A percentile compares a stretch with the other conserved stretches of the same genome.
phyloP scores from a whole-genome alignment of 164 flowering plant genomes.

The Tetrastigma voinierianum region DNA sequence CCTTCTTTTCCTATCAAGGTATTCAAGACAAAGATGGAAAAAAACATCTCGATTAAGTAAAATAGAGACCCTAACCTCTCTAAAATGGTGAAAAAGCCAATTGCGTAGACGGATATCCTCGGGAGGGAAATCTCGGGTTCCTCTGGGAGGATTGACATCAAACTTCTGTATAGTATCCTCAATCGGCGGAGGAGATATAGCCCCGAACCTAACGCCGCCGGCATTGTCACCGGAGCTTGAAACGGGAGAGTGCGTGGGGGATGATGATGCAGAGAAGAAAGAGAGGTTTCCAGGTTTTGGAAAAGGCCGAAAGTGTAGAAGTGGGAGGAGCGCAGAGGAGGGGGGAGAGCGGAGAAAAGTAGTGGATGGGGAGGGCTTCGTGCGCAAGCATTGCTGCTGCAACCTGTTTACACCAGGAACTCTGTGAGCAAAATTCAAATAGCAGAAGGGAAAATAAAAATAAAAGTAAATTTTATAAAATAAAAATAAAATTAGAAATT shows the following conservation, averaged over 20 bases:
- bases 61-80: constrained; percentile 47
- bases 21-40: constrained; percentile 5
- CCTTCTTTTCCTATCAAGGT: neutral
- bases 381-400: too few relatives aligned
- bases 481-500: too few relatives aligned
- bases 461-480: too few relatives aligned
- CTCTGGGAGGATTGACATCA: constrained; percentile 94
- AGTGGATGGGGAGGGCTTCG: neutral
- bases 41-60: neutral
- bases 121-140: constrained; percentile 94
- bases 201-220: constrained; percentile 52
- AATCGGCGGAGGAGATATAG: constrained; percentile 30
- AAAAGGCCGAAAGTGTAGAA: neutral
- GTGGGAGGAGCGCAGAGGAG: too few relatives aligned
- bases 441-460: too few relatives aligned
- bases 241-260: constrained; percentile 4
- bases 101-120: constrained; percentile 94
- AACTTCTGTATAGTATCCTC: constrained; percentile 42
- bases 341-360: too few relatives aligned
- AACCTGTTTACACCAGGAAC: too few relatives aligned
- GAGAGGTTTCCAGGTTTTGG: constrained; percentile 22
- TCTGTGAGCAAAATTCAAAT: too few relatives aligned
- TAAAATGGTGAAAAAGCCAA: constrained; percentile 85
- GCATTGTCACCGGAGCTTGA: constrained; percentile 15
- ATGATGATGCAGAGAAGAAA: constrained; percentile 6